Evolutionary conservation across 805 yeast genomes (phyloP).

Genomic region (Komagataella populi): DNA sequence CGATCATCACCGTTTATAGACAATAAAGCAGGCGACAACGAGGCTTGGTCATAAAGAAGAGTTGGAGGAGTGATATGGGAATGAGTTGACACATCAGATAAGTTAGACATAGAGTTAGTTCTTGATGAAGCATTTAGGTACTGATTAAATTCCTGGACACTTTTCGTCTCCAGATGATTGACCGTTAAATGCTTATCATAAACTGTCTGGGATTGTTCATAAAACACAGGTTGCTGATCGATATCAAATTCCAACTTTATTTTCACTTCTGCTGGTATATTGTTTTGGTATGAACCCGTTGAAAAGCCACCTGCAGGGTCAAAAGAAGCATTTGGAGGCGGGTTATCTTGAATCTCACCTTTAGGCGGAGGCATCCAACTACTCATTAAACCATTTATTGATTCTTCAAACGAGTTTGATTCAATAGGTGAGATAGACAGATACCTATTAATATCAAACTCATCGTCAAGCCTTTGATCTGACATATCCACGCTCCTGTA

Average conservation of each 20-base stretch:
- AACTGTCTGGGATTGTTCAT: background rate
- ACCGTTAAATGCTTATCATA: background rate
- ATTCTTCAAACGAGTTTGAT: background rate
- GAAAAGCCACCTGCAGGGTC: background rate
- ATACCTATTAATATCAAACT: background rate
- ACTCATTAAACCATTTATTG: background rate
- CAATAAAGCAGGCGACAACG: background rate
- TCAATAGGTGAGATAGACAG: background rate
- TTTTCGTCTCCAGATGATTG: background rate
- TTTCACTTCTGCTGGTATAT: background rate
- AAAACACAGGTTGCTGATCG: background rate
- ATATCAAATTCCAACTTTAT: background rate
- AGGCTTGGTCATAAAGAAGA: background rate
- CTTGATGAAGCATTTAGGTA: background rate
- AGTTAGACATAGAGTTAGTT: background rate
- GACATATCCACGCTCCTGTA: background rate
- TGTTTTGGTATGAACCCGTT: background rate
- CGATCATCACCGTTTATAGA: background rate
- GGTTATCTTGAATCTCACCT: background rate
- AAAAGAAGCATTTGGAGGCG: background rate
- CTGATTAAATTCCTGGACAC: background rate
- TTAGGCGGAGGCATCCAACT: background rate
- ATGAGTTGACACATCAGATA: background rate
- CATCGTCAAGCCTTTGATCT: background rate
- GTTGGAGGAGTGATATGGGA: background rate